Evolutionary conservation across 2,329 filamentous ascomycete species (phyloP).

Genomic region (Neurospora crassa): DNA sequence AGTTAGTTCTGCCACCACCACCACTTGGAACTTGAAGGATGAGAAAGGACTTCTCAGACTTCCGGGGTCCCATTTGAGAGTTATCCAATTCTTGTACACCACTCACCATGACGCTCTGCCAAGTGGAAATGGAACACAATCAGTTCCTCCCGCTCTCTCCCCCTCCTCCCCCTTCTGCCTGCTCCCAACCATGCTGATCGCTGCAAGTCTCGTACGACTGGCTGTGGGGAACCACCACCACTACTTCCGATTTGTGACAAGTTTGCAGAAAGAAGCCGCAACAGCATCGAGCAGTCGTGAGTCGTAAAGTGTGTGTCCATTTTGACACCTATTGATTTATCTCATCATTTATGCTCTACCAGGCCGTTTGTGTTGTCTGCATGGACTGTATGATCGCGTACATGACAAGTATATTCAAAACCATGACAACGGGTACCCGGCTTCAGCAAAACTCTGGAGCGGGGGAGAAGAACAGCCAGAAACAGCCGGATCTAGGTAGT

Average conservation of each 20-base stretch:
- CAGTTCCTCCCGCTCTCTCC: background rate
- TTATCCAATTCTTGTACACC: background rate
- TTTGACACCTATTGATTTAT: background rate
- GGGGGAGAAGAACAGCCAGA: background rate
- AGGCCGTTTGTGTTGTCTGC: background rate
- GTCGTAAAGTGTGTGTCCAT: background rate
- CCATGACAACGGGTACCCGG: background rate
- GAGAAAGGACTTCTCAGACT: background rate
- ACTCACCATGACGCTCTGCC: background rate
- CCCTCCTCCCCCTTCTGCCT: background rate
- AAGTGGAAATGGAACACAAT: background rate
- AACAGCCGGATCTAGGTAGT: background rate
- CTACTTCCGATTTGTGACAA: background rate
- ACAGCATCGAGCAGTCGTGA: background rate
- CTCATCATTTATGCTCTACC: background rate
- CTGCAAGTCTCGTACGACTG: slow-evolving; percentile 9
- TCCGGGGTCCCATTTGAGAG: background rate
- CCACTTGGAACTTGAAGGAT: background rate
- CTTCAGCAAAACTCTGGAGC: background rate
- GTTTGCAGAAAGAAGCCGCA: background rate
- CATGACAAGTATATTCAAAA: background rate
- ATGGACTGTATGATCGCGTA: background rate
- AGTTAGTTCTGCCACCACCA: background rate
- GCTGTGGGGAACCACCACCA: background rate
- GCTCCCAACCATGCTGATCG: slow-evolving; percentile 5